phyloP scores from a whole-genome alignment of 2,329 filamentous ascomycete species.

The Harringtonia lauricola region DNA sequence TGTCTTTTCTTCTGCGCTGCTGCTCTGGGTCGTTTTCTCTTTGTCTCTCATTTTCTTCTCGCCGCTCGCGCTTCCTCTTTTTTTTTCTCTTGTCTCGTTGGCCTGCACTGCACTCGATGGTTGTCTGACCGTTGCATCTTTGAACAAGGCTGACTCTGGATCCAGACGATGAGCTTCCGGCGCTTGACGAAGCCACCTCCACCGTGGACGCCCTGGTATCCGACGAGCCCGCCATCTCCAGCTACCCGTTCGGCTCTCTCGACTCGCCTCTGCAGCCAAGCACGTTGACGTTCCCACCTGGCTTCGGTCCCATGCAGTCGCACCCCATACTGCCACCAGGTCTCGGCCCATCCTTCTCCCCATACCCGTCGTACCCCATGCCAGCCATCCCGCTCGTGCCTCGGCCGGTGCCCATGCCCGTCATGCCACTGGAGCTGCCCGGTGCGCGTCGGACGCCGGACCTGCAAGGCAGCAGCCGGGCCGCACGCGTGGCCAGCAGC shows the following conservation, averaged over 20 bases:
- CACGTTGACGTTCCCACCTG: conserved; percentile 28
- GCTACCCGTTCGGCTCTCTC: conserved; percentile 10
- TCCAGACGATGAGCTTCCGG: conserved; percentile 51
- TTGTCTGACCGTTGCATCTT: neutral
- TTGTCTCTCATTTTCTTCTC: conserved; percentile 4
- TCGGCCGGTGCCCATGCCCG: neutral
- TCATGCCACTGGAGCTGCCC: neutral
- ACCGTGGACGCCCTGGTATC: conserved; percentile 61
- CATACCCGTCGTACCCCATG: neutral
- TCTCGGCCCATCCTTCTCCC: conserved; percentile 8
- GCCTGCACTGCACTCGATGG: no score
- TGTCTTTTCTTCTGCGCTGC: neutral
- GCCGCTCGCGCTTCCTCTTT: neutral
- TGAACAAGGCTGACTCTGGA: neutral
- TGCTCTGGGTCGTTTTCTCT: conserved; percentile 14
- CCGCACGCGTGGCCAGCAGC: conserved; percentile 5
- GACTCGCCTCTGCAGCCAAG: conserved; percentile 19
- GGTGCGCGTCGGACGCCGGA: neutral
- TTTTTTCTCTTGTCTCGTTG: neutral
- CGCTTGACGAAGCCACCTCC: conserved; percentile 47
- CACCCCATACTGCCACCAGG: conserved; percentile 19
- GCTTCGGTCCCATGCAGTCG: conserved; percentile 21
- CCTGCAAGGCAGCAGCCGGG: neutral
- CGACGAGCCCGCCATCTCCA: conserved; percentile 29
- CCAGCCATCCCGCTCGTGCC: neutral